phyloP scores from a whole-genome alignment of 2,329 filamentous ascomycete species.

The Pseudogymnoascus sp. region DNA sequence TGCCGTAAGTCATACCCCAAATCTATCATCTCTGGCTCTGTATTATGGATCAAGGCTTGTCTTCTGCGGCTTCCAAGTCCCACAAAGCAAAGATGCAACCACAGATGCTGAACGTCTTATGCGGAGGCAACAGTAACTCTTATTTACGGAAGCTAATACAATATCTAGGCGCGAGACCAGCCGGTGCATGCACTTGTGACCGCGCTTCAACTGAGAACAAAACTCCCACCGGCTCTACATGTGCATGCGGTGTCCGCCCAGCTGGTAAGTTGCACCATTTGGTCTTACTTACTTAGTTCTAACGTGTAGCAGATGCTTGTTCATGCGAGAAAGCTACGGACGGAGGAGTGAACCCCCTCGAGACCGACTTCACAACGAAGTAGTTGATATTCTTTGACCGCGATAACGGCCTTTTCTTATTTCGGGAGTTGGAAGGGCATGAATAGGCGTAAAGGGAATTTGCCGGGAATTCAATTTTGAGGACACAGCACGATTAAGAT shows the following conservation, averaged over 20 bases:
- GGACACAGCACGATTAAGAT: not conserved
- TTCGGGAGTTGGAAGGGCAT: not conserved
- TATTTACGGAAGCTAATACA: conserved; percentile 29
- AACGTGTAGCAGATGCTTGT: conserved; percentile 47
- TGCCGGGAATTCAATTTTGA: not conserved
- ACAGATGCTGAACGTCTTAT: not conserved
- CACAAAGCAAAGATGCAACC: not conserved
- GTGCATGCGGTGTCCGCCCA: conserved; percentile 68
- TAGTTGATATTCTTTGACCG: not conserved
- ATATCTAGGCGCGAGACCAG: conserved; percentile 50
- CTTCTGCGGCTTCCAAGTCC: not conserved
- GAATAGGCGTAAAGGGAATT: not conserved
- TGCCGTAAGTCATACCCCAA: conserved; percentile 52
- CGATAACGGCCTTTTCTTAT: not conserved
- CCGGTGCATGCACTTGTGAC: conserved; percentile 74
- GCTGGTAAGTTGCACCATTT: conserved; percentile 43
- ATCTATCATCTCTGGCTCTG: not conserved
- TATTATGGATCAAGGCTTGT: not conserved
- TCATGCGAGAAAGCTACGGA: conserved; percentile 71
- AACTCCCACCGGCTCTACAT: conserved; percentile 50
- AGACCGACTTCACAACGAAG: conserved; percentile 82
- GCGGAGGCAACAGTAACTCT: not conserved
- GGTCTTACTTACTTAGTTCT: conserved; percentile 12
- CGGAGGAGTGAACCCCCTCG: conserved; percentile 53
- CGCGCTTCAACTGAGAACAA: conserved; percentile 62